Conservation (phyloP, 768 basidiomycete species). For the Pulveroboletus sp. region DNA sequence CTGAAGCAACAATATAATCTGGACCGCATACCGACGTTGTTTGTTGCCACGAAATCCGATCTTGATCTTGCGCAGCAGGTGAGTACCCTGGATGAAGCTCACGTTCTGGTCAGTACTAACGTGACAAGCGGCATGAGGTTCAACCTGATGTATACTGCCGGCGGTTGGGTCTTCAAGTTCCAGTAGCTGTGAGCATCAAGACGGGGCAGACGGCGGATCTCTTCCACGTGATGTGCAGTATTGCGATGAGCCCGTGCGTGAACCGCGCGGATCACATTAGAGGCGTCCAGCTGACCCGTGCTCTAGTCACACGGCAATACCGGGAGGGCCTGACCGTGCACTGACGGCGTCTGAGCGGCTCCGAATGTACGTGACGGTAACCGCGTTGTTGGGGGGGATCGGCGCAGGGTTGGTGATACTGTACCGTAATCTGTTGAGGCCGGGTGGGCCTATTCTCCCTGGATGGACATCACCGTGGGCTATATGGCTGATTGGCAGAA, state of each 20-base stretch:
- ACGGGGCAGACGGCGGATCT: slow-evolving; percentile 81
- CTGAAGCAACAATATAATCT: slow-evolving; percentile 92
- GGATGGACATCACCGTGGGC: slow-evolving; percentile 59
- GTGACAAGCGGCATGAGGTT: slow-evolving; percentile 83
- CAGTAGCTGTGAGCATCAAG: slow-evolving; percentile 90
- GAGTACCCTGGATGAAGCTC: slow-evolving; percentile 13
- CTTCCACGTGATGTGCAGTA: slow-evolving; percentile 78
- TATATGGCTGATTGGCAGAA: slow-evolving; percentile 59
- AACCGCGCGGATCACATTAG: slow-evolving; percentile 4
- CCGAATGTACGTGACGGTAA: slow-evolving; percentile 66
- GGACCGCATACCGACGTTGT: slow-evolving; percentile 91
- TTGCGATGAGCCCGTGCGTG: slow-evolving; percentile 84
- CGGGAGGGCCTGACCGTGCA: slow-evolving; percentile 79
- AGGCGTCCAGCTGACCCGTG: slow-evolving; percentile 7
- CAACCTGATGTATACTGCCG: slow-evolving; percentile 97
- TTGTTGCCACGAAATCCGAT: slow-evolving; percentile 99
- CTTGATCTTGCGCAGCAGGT: slow-evolving; percentile 95
- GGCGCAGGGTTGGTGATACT: slow-evolving; percentile 68
- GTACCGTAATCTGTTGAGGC: slow-evolving; percentile 62
- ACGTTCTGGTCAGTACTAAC: slow-evolving; percentile 1
- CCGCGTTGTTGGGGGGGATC: slow-evolving; percentile 68
- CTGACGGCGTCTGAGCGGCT: slow-evolving; percentile 64
- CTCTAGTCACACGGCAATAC: slow-evolving; percentile 58
- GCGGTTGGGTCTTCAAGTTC: slow-evolving; percentile 83
- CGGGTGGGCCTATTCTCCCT: slow-evolving; percentile 49